Percentiles rank a stretch among this genome's conserved stretches.
These are phyloP conservation scores for Rhipidocladum racemiflorum DNA, from an alignment of 176 grass and related monocot species.

Conservation along the genomic window DNA sequence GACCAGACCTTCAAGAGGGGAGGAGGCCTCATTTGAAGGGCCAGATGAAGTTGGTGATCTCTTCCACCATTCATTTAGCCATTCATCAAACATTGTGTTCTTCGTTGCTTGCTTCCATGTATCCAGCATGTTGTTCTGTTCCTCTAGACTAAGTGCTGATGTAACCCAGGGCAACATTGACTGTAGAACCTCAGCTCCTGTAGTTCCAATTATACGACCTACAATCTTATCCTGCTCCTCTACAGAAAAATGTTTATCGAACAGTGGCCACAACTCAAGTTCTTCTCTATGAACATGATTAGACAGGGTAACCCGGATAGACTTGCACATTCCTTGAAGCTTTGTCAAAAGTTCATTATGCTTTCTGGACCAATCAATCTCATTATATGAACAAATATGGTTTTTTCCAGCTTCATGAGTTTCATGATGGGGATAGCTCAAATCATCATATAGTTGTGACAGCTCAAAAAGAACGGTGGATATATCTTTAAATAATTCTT, in stretches of 20 bases:
- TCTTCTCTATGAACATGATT: conserved; percentile 87
- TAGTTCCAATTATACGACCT: conserved; percentile 86
- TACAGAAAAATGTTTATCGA: conserved; percentile 81
- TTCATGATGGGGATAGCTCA: background rate
- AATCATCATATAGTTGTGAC: conserved; percentile 47
- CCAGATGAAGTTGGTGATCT: conserved; percentile 31
- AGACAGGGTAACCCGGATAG: conserved; percentile 69
- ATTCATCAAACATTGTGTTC: conserved; percentile 95
- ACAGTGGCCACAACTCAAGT: conserved; percentile 89
- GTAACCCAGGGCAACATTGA: conserved; percentile 98
- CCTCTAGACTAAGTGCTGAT: conserved; percentile 70
- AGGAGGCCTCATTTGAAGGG: conserved; percentile 5
- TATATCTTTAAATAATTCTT: conserved; percentile 82
- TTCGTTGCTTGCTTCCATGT: conserved; percentile 77
- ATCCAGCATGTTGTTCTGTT: conserved; percentile 76
- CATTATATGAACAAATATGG: conserved; percentile 28
- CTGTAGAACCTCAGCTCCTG: conserved; percentile 90
- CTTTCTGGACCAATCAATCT: conserved; percentile 46
- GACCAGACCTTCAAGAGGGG: conserved; percentile 48
- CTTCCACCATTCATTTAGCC: conserved; percentile 89
- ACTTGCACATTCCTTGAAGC: conserved; percentile 92
- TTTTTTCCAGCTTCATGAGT: background rate
- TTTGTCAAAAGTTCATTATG: conserved; percentile 75
- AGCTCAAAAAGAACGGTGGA: conserved; percentile 58
- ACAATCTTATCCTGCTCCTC: conserved; percentile 94